Evolutionary conservation across 163 green algal genomes (phyloP).

Genomic region (Chlamydomonas reinhardtii): DNA sequence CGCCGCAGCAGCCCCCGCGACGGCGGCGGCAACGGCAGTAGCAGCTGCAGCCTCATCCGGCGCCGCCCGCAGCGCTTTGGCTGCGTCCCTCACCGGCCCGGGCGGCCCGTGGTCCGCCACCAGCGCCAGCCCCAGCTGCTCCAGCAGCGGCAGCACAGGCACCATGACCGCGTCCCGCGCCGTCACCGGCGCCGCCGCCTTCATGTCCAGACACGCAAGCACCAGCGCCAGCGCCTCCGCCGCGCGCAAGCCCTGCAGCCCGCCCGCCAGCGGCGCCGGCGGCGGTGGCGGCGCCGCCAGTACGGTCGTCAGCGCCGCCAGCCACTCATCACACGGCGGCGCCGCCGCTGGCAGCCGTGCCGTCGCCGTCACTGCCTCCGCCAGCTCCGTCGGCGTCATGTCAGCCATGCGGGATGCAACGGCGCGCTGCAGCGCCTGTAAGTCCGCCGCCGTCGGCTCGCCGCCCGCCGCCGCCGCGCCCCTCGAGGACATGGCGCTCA

Average conservation of each 20-base stretch:
- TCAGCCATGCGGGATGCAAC: background rate
- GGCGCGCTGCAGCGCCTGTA: slow-evolving; percentile 5
- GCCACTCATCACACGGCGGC: slow-evolving; percentile 26
- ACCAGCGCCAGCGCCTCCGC: background rate
- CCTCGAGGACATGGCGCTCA: too few relatives aligned
- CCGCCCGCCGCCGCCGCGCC: background rate
- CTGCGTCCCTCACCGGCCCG: background rate
- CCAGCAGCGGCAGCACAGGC: slow-evolving; percentile 15
- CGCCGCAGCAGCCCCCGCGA: background rate
- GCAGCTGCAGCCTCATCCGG: background rate
- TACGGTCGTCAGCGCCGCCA: slow-evolving; percentile 16
- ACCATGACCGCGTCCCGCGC: background rate
- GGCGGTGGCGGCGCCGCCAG: background rate
- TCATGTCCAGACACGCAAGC: background rate
- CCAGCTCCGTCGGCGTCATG: slow-evolving; percentile 8
- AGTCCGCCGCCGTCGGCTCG: background rate
- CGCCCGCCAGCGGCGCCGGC: slow-evolving; percentile 11
- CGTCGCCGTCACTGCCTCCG: slow-evolving; percentile 15
- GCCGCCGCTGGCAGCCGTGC: slow-evolving; percentile 3
- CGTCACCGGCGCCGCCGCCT: background rate
- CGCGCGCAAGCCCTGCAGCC: background rate
- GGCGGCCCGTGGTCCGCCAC: background rate
- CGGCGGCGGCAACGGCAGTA: background rate
- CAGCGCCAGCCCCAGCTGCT: background rate
- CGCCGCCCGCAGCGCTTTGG: background rate